Base-by-base conservation (phyloP, 192 early-diverging fungal genomes). In the Dissophora globulifera region DNA sequence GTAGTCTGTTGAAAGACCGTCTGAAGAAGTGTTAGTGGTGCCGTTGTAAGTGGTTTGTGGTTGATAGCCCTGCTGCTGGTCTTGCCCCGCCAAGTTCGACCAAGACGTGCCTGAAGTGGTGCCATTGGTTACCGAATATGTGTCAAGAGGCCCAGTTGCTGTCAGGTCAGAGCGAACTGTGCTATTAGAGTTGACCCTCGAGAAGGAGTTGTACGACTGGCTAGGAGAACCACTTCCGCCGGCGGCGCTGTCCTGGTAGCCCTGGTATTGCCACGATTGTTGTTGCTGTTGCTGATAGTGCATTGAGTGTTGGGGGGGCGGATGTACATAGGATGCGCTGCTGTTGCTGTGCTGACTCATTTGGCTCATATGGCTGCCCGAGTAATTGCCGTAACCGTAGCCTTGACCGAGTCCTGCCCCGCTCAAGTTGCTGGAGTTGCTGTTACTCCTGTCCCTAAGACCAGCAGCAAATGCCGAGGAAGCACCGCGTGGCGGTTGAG, bases 341-440 rank as follows among this genome's bases (percentile, higher is more conserved):
- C 26, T 51, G 33, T 35, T 63, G 58, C 68, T 62, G 8, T 25
- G 20, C 20, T 56, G 60, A 20, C 69, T 71, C 15, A 57, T 19
- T 47, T 74, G 62, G 20, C 50, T 65, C 41, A 58, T 52, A 59
- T 58, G 66, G 31, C 56, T 47, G 0, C 54, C 54, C 3, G 30
- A 25, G 20, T 60, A 31, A 29, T 53, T 45, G n/a, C 53, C 29
- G 25, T 33, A 26, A 17, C 58, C 42, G 25, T 30, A 8, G 8
- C n/a, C 22, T 4, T 33, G 27, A 17, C 58, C 42, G 25, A 22
- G 4, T 3, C n/a, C 22, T 4, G 25, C 46, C 16, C 42, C 35
- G 42, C 69, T 72, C 2, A 46, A 48, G 17, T 47, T 58, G 17
- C 71, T 65, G 42, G 26, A 40, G 26, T 75, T 75, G 43, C 62